Percentiles rank a stretch among this genome's conserved stretches.
Evolutionary conservation across 2,329 filamentous ascomycete genomes (phyloP).

Genomic region (Neoarthrinium moseri): DNA sequence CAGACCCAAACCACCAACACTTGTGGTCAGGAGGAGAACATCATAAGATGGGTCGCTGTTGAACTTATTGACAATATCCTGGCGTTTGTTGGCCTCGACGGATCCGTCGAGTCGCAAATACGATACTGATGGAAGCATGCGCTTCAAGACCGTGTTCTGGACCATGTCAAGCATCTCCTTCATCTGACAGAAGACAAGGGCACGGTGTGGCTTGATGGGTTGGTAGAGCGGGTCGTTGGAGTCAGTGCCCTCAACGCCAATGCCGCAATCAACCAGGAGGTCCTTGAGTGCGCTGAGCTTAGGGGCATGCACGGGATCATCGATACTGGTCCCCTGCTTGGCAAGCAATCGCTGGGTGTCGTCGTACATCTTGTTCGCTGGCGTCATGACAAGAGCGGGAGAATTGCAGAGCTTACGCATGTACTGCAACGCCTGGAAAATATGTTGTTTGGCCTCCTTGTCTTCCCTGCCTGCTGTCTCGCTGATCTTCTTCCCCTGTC

Average conservation of each 20-base stretch:
- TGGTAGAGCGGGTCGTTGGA: conserved; percentile 61
- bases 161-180: conserved; percentile 99
- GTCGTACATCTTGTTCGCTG: conserved; percentile 85
- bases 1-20: conserved; percentile 88
- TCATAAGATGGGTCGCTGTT: conserved; percentile 98
- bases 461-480: conserved; percentile 82
- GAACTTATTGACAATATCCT: conserved; percentile 98
- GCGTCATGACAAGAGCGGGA: conserved; percentile 92
- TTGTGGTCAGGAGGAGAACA: conserved; percentile 88
- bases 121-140: conserved; percentile 87
- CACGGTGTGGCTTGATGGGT: conserved; percentile 93
- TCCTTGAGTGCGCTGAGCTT: conserved; percentile 90
- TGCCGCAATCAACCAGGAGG: conserved; percentile 96
- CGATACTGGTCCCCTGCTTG: conserved; percentile 76
- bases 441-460: conserved; percentile 94
- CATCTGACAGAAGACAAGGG: conserved; percentile 98
- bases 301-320: conserved; percentile 84
- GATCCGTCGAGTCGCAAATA: conserved; percentile 91
- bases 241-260: conserved; percentile 72
- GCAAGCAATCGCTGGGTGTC: conserved; percentile 79
- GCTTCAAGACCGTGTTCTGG: conserved; percentile 86
- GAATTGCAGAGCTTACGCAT: conserved; percentile 99
- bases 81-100: conserved; percentile 88
- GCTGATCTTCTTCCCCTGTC: conserved; percentile 84
- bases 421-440: conserved; percentile 98